phyloP scores from a whole-genome alignment of 2,329 filamentous ascomycete genomes.

The Aspergillus chevalieri region DNA sequence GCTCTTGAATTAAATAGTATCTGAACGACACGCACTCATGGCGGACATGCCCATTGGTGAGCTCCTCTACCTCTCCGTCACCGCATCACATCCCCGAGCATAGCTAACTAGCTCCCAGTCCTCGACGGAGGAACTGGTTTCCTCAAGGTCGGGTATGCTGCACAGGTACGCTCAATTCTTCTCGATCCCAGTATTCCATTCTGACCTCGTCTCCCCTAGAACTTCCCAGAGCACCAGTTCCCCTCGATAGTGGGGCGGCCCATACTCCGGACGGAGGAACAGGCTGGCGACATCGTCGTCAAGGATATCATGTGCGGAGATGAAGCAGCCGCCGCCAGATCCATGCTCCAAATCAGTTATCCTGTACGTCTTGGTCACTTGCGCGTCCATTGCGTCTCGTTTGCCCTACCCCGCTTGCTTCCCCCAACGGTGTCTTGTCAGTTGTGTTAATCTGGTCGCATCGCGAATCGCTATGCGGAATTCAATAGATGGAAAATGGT shows the following conservation, averaged over 20 bases:
- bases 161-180: constrained; percentile 53
- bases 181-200: neutral
- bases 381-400: constrained; percentile 1
- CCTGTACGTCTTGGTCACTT: constrained; percentile 52
- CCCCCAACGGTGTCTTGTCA: constrained; percentile 7
- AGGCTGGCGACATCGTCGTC: constrained; percentile 65
- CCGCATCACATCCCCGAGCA: constrained; percentile 14
- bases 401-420: constrained; percentile 12
- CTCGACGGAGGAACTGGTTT: constrained; percentile 99
- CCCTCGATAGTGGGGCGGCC: constrained; percentile 96
- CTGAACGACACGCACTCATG: constrained; percentile 26
- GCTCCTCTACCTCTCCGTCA: constrained; percentile 15
- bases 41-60: constrained; percentile 47
- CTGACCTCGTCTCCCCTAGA: constrained; percentile 47
- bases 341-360: constrained; percentile 97
- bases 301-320: constrained; percentile 99
- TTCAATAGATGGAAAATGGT: constrained; percentile 84
- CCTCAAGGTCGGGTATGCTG: constrained; percentile 98
- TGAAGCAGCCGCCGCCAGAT: constrained; percentile 89
- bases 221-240: constrained; percentile 98
- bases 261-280: constrained; percentile 92
- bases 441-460: constrained; percentile 14
- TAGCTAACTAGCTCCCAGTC: constrained; percentile 53
- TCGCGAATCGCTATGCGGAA: constrained; percentile 3
- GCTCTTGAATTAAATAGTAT: neutral